A percentile compares a stretch with the other conserved stretches of the same genome.
phyloP scores from a whole-genome alignment of 495 filamentous ascomycete species.

The Penicillium antarcticum region DNA sequence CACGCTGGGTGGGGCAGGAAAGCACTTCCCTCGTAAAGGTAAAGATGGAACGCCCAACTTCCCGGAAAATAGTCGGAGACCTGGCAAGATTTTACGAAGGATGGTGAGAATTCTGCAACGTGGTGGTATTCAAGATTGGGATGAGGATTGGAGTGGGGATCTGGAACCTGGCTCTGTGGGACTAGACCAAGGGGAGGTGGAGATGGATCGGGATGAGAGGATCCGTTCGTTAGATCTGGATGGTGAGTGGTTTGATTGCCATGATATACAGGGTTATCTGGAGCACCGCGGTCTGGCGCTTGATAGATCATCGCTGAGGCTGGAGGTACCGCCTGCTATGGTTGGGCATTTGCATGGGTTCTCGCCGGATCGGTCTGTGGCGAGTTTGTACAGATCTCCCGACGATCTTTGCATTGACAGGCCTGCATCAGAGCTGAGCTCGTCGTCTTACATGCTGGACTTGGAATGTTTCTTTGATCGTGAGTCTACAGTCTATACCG shows the following conservation, averaged over 20 bases:
- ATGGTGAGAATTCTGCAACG: slow-evolving; percentile 18
- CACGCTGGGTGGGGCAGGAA: slow-evolving; percentile 66
- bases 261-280: slow-evolving; percentile 29
- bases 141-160: slow-evolving; percentile 28
- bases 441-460: slow-evolving; percentile 19
- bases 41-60: slow-evolving; percentile 15
- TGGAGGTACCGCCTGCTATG: slow-evolving; percentile 14
- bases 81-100: slow-evolving; percentile 18
- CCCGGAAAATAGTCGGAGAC: slow-evolving; percentile 19
- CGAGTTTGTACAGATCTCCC: slow-evolving; percentile 8
- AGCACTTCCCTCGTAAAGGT: slow-evolving; percentile 37
- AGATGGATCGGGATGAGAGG: slow-evolving; percentile 10
- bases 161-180: slow-evolving; percentile 1
- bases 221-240: slow-evolving; percentile 21
- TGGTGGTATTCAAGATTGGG: slow-evolving; percentile 25
- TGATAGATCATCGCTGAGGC: slow-evolving; percentile 16
- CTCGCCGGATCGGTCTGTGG: slow-evolving; percentile 12
- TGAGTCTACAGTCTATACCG: slow-evolving; percentile 13
- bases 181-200: background rate
- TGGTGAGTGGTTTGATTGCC: slow-evolving; percentile 29
- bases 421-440: background rate
- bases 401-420: slow-evolving; percentile 1
- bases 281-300: slow-evolving; percentile 16
- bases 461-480: slow-evolving; percentile 27
- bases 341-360: slow-evolving; percentile 13